Evolutionary conservation across 257 asterid genomes (phyloP).

Genomic region (Linderniella brevidens): DNA sequence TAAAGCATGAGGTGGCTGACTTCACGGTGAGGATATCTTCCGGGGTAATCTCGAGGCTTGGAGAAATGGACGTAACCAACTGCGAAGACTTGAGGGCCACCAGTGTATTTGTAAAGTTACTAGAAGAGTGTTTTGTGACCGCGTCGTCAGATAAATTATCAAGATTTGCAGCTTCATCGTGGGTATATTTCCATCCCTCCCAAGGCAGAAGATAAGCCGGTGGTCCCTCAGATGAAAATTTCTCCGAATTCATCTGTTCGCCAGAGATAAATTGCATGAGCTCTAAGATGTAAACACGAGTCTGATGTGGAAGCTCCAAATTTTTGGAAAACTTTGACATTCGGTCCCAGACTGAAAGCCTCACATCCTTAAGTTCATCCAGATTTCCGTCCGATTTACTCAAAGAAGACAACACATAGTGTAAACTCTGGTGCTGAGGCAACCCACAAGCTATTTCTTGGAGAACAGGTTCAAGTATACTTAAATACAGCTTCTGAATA

Average conservation of each 20-base stretch:
- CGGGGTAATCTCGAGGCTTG: constrained; percentile 41
- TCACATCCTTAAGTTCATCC: constrained; percentile 41
- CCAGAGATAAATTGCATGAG: constrained; percentile 70
- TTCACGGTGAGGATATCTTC: constrained; percentile 53
- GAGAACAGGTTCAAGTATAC: constrained; percentile 40
- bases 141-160: constrained; percentile 22
- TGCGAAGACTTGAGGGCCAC: constrained; percentile 85
- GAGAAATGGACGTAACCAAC: constrained; percentile 51
- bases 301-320: constrained; percentile 50
- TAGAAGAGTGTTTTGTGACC: constrained; percentile 22
- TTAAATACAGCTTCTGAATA: constrained; percentile 50
- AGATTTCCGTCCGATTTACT: constrained; percentile 57
- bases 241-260: constrained; percentile 24
- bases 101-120: constrained; percentile 44
- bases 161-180: constrained; percentile 15
- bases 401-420: constrained; percentile 50
- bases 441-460: constrained; percentile 42
- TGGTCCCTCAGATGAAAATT: constrained; percentile 21
- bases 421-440: constrained; percentile 26
- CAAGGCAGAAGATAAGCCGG: constrained; percentile 57
- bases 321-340: constrained; percentile 52
- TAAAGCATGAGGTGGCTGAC: constrained; percentile 72
- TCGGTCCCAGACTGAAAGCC: constrained; percentile 66
- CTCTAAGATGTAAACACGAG: constrained; percentile 66
- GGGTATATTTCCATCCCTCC: constrained; percentile 73